phyloP scores from a whole-genome alignment of 495 filamentous ascomycete genomes.

The Articulospora tetracladia region DNA sequence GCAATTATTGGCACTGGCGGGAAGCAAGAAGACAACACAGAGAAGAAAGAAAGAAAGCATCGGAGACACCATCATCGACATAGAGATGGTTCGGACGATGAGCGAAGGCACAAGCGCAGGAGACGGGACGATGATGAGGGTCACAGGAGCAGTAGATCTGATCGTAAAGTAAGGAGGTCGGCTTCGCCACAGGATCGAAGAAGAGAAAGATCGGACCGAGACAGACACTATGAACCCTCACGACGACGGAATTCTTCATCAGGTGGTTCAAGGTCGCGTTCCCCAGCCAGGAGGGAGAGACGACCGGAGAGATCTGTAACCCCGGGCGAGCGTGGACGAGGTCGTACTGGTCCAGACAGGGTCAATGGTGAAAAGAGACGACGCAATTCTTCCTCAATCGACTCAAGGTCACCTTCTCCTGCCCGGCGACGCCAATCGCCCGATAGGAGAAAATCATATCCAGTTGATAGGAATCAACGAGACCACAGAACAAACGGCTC shows the following conservation, averaged over 20 bases:
- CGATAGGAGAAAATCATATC: conserved; percentile 26
- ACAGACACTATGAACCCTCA: conserved; percentile 2
- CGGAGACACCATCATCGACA: conserved; percentile 49
- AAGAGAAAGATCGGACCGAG: conserved; percentile 2
- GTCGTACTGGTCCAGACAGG: conserved; percentile 6
- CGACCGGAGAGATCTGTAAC: conserved; percentile 24
- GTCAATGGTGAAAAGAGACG: conserved; percentile 11
- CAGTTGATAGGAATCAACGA: conserved; percentile 14
- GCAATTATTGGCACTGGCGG: conserved; percentile 62
- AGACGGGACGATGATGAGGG: conserved; percentile 24
- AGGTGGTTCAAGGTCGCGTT: conserved; percentile 1
- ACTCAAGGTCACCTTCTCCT: conserved; percentile 24
- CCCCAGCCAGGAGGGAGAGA: neutral
- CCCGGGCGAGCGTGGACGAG: conserved; percentile 19
- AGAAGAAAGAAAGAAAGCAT: conserved; percentile 44
- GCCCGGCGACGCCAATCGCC: conserved; percentile 18
- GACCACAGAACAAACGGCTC: conserved; percentile 19
- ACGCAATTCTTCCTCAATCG: conserved; percentile 20
- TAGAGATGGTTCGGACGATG: conserved; percentile 33
- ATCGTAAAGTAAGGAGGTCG: conserved; percentile 21
- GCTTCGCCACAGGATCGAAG: conserved; percentile 5
- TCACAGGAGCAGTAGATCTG: conserved; percentile 18
- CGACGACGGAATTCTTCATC: conserved; percentile 1
- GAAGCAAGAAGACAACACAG: conserved; percentile 37
- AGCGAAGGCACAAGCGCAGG: conserved; percentile 20